Conservation (phyloP, 140 eudicot species). For the Ambrosia hybrid region DNA sequence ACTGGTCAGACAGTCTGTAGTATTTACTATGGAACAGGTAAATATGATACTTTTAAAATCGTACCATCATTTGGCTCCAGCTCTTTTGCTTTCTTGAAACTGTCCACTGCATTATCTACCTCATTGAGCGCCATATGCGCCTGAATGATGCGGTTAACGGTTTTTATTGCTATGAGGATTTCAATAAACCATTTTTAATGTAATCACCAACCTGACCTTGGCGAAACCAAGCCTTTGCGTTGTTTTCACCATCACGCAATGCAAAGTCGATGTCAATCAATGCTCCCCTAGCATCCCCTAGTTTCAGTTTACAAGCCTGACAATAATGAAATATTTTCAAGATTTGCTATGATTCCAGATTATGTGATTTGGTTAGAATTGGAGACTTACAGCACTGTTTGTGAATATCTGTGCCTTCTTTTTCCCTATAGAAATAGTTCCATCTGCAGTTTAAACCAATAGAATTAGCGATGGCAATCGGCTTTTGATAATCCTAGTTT, state of each 20-base stretch:
- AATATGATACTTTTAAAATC: background rate
- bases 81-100: slow-evolving; percentile 84
- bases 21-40: background rate
- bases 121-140: slow-evolving; percentile 90
- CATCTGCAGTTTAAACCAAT: slow-evolving; percentile 42
- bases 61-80: slow-evolving; percentile 89
- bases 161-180: background rate
- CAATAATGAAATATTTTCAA: background rate
- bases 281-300: slow-evolving; percentile 90
- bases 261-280: slow-evolving; percentile 84
- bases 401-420: slow-evolving; percentile 85
- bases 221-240: slow-evolving; percentile 93
- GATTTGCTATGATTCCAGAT: background rate
- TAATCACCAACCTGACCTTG: slow-evolving; percentile 86
- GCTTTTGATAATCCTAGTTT: no score
- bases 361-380: background rate
- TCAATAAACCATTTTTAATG: background rate
- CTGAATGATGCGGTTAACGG: slow-evolving; percentile 38
- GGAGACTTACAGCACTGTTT: slow-evolving; percentile 80
- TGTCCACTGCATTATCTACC: slow-evolving; percentile 80
- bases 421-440: slow-evolving; percentile 59
- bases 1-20: no score
- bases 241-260: slow-evolving; percentile 75
- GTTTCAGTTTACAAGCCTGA: slow-evolving; percentile 86
- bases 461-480: background rate